Conservation (phyloP, 306 rosid genomes). For the Casuarina cunninghamiana region DNA sequence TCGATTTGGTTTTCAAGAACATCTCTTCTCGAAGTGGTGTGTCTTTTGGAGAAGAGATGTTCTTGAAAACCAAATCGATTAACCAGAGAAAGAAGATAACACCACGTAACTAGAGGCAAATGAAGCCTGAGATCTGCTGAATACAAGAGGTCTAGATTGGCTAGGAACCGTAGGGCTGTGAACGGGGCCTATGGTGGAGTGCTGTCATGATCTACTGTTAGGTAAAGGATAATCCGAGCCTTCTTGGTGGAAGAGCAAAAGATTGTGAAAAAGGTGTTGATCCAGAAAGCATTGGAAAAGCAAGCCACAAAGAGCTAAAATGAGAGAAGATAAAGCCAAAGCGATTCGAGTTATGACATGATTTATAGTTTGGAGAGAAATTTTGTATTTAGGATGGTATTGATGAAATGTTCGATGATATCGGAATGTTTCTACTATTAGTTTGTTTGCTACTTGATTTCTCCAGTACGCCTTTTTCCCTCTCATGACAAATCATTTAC, state of each 20-base stretch:
- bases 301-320: constrained; percentile 53
- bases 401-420: constrained; percentile 7
- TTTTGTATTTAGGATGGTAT: constrained; percentile 53
- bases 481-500: constrained; percentile 18
- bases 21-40: no score
- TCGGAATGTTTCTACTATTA: constrained; percentile 18
- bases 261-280: constrained; percentile 90
- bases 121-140: constrained; percentile 65
- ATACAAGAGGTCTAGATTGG: constrained; percentile 76
- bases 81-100: no score
- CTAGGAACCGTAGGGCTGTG: constrained; percentile 79
- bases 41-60: no score
- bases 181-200: constrained; percentile 86
- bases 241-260: constrained; percentile 91
- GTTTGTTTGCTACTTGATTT: constrained; percentile 17
- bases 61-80: no score
- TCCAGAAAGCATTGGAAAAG: constrained; percentile 84
- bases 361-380: constrained; percentile 31
- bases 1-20: no score
- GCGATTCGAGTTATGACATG: constrained; percentile 22
- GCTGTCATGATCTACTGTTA: constrained; percentile 75
- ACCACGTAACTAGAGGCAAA: no score
- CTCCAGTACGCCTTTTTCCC: neutral
- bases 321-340: neutral
- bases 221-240: constrained; percentile 84